Conservation (phyloP, 805 yeast species). For the Candida michaelii region DNA sequence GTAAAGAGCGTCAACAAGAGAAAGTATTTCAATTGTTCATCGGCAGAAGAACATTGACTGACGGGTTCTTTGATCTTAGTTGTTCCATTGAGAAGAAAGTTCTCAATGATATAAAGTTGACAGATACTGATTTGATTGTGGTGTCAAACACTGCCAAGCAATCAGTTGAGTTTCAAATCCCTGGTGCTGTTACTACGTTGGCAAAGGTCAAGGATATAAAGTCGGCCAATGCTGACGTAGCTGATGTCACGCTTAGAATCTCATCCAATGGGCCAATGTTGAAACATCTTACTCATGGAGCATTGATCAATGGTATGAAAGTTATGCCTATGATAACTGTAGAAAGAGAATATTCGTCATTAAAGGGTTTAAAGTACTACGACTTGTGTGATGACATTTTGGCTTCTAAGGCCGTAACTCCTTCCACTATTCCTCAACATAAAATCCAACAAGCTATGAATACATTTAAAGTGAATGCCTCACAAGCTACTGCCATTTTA, state of each 20-base stretch:
- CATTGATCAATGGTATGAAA: constrained; percentile 64
- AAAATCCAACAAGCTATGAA: constrained; percentile 42
- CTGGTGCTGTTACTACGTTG: constrained; percentile 54
- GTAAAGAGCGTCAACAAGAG: constrained; percentile 61
- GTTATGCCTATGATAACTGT: constrained; percentile 87
- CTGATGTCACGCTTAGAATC: constrained; percentile 76
- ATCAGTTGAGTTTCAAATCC: constrained; percentile 27
- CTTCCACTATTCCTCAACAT: constrained; percentile 30
- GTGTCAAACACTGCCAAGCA: constrained; percentile 11
- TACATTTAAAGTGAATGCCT: constrained; percentile 66
- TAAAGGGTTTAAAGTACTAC: constrained; percentile 79
- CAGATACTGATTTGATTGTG: constrained; percentile 77
- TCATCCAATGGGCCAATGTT: constrained; percentile 52
- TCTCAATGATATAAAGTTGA: constrained; percentile 51
- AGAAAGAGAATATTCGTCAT: constrained; percentile 87
- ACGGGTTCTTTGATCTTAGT: constrained; percentile 84
- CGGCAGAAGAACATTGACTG: constrained; percentile 81
- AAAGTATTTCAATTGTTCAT: constrained; percentile 64
- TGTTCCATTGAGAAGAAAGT: constrained; percentile 61
- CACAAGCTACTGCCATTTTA: constrained; percentile 89
- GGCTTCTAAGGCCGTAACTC: constrained; percentile 58
- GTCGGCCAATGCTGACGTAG: constrained; percentile 58
- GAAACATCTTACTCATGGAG: constrained; percentile 59
- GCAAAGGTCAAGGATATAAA: constrained; percentile 81
- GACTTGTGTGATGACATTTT: constrained; percentile 70